Evolutionary conservation across 306 rosid genomes (phyloP).

Genomic region (Abrus precatorius): DNA sequence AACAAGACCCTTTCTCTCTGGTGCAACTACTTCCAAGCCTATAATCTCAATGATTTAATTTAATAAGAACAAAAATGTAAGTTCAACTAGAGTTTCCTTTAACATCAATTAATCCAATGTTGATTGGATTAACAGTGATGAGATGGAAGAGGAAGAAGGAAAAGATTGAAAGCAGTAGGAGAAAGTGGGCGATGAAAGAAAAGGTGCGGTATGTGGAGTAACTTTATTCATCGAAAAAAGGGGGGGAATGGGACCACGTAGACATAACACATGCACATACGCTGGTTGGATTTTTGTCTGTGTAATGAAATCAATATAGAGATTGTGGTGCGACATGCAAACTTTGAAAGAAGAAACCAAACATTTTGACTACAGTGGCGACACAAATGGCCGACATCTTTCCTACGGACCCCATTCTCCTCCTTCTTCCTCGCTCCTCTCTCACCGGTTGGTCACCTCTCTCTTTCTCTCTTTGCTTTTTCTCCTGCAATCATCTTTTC

Average conservation of each 20-base stretch:
- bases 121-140: neutral
- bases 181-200: neutral
- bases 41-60: neutral
- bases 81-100: too few species aligned
- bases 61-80: neutral
- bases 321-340: neutral
- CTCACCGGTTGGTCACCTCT: slow-evolving; percentile 50
- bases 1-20: too few species aligned
- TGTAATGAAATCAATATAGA: neutral
- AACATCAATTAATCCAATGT: neutral
- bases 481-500: neutral
- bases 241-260: neutral
- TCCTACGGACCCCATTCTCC: slow-evolving; percentile 8
- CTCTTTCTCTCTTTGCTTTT: slow-evolving; percentile 37
- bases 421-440: slow-evolving; percentile 14
- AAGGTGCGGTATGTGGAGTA: neutral
- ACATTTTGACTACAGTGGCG: slow-evolving; percentile 54
- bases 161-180: neutral
- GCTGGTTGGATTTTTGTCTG: slow-evolving; percentile 4
- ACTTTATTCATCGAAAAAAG: neutral
- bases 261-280: neutral
- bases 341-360: slow-evolving; percentile 49
- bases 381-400: slow-evolving; percentile 70
- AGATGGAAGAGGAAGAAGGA: neutral
- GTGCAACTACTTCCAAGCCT: neutral